Base-by-base conservation (phyloP, 495 filamentous ascomycete species). In the Rostrohypoxylon terebratum region DNA sequence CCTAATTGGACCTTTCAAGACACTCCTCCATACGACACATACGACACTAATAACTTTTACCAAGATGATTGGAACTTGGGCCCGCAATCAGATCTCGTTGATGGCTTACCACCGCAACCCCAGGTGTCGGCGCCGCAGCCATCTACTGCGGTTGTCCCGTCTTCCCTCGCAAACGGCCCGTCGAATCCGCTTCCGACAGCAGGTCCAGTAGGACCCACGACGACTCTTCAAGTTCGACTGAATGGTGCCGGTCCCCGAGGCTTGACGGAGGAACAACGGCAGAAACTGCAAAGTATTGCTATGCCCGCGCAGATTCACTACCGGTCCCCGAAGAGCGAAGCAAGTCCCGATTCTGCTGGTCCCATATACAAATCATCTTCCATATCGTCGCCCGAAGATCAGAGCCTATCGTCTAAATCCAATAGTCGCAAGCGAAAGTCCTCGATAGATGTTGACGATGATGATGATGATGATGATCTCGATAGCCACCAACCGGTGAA, bases 401-500 rank as follows among this genome's bases (percentile, higher is more conserved):
- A 71, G 63, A 71, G 75, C 10, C 83, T 80, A n/a, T 79, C 69
- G 7, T 80, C 82, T 58, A 88, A 88, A 60, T 76, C 81, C 55
- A 79, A 78, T 71, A 81, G 77, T 64, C 80, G 84, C 61, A 93
- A 93, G 75, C 85, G 91, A 34, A 93, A 93, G 80, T 86, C 86
- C 1, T 89, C 89, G 1, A 79, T 82, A 28, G 87, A 87, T 11
- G 73, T 80, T 21, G 83, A 82, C 3, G 80, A 84, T 6, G 85
- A 86, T 33, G 83, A 84, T 53, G 83, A 84, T 53, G 79, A 81
- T 3, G 81, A 84, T 33, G 84, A 84, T 10, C 81, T 83, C 23
- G 85, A 84, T 6, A 88, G 89, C 75, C 89, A 91, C 44, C 90
- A 91, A 40, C 93, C 94, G 1, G 87, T 93, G 9, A 97, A 97